Base-by-base conservation (phyloP, 345 rosid genomes). In the Populus ilicifolia region DNA sequence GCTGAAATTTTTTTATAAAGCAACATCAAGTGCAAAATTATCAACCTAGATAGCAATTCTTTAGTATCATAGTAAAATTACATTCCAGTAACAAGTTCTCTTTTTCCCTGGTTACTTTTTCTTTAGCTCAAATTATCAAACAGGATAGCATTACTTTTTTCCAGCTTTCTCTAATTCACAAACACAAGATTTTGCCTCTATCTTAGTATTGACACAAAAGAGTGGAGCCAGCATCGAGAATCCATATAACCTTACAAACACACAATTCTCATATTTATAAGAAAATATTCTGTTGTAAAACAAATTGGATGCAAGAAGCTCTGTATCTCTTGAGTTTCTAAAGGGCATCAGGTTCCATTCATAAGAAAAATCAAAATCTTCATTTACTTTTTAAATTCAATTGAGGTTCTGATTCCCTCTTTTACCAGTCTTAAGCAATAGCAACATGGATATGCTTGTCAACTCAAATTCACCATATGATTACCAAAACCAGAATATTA, bases 1-100 rank as follows among this genome's bases (percentile, higher is more conserved):
- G 89, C 89, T 81, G 64, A 59, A 8, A 16, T 6, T 4, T 59
- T 59, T n/a, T 59, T 10, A n/a, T 23, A 3, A n/a, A n/a, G 14
- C 29, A 59, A 59, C 6, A 59, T 23, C 16, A 59, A 54, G 29
- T 23, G 29, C 64, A 23, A 59, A 59, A 9, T 59, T 4, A 59
- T 23, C 29, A 59, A 23, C 25, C 5, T n/a, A 1, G 50, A 46
- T 46, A 14, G 50, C 50, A 46, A 0, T 46, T 46, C 16, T 46
- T 59, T 5, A 29, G 17, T 35, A 72, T 21, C 29, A 46, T 46
- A 5, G 5, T 14, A 46, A 12, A 46, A 46, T 46, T 14, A 46
- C 50, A 46, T 12, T 46, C 50, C 50, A 46, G 50, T 3, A 4
- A 46, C 0, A 18, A 46, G 50, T 46, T 46, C 44, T 41, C 44